phyloP scores from a whole-genome alignment of 2,329 filamentous ascomycete genomes.

The Xylaria sp. region DNA sequence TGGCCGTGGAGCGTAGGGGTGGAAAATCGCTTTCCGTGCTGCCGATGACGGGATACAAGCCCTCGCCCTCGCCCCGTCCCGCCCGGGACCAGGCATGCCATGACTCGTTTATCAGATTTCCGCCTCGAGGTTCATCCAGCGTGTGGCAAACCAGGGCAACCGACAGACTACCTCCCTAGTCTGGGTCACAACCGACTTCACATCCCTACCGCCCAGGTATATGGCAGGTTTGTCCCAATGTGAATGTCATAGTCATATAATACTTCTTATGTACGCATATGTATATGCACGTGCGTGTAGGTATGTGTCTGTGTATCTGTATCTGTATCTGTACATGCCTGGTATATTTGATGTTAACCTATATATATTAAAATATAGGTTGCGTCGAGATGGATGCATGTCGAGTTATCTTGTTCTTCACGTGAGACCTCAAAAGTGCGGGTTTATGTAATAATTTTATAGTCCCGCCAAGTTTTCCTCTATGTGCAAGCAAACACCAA shows the following conservation, averaged over 20 bases:
- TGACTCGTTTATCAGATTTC: constrained; percentile 18
- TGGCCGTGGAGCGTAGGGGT: constrained; percentile 22
- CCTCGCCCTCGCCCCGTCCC: constrained; percentile 27
- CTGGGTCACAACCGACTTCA: too few species aligned
- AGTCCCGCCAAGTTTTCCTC: constrained; percentile 18
- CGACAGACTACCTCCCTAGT: too few species aligned
- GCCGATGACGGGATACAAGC: constrained; percentile 21
- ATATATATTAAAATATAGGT: background rate
- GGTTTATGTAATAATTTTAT: constrained; percentile 1
- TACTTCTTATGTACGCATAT: background rate
- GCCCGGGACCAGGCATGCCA: constrained; percentile 18
- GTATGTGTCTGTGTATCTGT: background rate
- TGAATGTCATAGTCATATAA: background rate
- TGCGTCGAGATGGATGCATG: background rate
- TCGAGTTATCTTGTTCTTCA: constrained; percentile 16
- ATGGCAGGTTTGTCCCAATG: background rate
- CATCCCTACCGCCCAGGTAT: background rate
- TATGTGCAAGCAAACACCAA: constrained; percentile 13
- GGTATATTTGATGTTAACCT: background rate
- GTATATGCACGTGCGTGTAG: background rate
- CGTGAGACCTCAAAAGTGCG: constrained; percentile 6
- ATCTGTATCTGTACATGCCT: background rate
- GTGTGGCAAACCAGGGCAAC: constrained; percentile 16
- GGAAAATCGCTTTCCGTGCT: constrained; percentile 26
- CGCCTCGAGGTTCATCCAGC: constrained; percentile 7